Evolutionary conservation across 164 flowering plant species (phyloP).

Genomic region (Paratinospora sagittata): DNA sequence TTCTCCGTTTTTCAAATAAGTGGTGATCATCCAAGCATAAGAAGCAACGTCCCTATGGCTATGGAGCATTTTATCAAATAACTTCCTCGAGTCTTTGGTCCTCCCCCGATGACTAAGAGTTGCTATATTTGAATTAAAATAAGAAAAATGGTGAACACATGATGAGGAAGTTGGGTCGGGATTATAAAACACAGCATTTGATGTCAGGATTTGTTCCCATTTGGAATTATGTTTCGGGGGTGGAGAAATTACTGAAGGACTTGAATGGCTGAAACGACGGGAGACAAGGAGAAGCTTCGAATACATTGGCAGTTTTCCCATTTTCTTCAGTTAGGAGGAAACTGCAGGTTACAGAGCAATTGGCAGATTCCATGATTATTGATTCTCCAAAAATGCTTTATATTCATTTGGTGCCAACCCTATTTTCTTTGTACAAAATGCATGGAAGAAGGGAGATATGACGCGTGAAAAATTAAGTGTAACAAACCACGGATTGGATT

Average conservation of each 20-base stretch:
- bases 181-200: background rate
- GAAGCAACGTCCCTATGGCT: conserved; percentile 33
- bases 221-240: background rate
- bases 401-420: no score
- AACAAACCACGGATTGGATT: no score
- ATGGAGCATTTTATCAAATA: conserved; percentile 48
- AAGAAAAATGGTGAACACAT: background rate
- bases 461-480: no score
- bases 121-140: conserved; percentile 19
- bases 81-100: conserved; percentile 29
- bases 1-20: conserved; percentile 35
- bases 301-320: no score
- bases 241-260: background rate
- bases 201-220: background rate
- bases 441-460: no score
- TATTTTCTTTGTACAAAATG: no score
- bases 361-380: no score
- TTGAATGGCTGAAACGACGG: background rate
- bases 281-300: background rate
- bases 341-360: no score
- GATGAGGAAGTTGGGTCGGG: background rate
- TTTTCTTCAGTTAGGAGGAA: no score
- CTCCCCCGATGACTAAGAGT: conserved; percentile 27
- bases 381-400: no score
- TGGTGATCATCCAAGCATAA: conserved; percentile 39